A percentile compares a stretch with the other conserved stretches of the same genome.
Conservation (phyloP, 176 grass and related monocot species). For the Lolium perenne region DNA sequence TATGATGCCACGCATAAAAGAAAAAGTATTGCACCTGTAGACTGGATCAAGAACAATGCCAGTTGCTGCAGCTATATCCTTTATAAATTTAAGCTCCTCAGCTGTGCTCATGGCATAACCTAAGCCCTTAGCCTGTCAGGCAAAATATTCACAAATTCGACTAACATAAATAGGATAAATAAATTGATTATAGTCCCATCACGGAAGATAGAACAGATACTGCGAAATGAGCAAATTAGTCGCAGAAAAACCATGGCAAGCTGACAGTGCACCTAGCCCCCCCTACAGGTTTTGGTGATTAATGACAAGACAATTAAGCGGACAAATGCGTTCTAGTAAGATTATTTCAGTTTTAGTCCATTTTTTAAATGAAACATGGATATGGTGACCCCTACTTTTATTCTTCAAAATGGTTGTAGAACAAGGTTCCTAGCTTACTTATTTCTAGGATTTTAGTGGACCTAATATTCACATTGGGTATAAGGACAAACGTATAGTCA, state of each 20-base stretch:
- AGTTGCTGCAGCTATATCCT: conserved; percentile 73
- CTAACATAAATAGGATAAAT: neutral
- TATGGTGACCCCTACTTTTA: neutral
- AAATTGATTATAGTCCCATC: neutral
- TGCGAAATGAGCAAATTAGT: conserved; percentile 10
- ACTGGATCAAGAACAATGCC: conserved; percentile 93
- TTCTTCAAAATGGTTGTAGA: neutral
- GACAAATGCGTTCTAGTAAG: neutral
- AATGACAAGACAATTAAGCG: no score
- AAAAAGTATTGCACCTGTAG: conserved; percentile 68
- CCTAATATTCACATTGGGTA: neutral
- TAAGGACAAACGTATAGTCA: neutral
- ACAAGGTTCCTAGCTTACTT: neutral
- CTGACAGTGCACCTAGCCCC: neutral
- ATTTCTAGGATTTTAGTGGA: neutral
- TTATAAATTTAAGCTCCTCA: conserved; percentile 92
- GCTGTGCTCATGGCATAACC: conserved; percentile 90
- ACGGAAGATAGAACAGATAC: neutral
- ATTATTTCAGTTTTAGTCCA: neutral
- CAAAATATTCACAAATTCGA: neutral
- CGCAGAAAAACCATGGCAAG: neutral
- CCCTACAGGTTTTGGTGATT: neutral
- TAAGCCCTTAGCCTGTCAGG: conserved; percentile 80
- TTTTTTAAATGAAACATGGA: neutral
- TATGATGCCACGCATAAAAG: neutral